A percentile compares a stretch with the other conserved stretches of the same genome.
phyloP scores from a whole-genome alignment of 768 basidiomycete species.

The Leccinum barrowsii region DNA sequence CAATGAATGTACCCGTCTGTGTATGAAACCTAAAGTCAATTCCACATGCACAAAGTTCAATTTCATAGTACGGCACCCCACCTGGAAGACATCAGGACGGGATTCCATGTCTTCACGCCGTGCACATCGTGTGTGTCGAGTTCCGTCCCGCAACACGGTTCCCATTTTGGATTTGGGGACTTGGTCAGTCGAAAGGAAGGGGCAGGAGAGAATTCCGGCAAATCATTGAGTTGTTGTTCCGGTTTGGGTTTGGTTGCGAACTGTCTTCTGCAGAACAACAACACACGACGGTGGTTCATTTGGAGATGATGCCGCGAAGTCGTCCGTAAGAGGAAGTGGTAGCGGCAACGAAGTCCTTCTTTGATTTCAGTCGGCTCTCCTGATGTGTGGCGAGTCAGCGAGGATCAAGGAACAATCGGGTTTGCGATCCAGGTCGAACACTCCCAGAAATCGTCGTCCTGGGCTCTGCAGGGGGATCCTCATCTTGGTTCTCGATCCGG shows the following conservation, averaged over 20 bases:
- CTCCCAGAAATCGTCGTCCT: no score
- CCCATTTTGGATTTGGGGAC: slow-evolving; percentile 43
- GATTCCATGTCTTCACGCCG: slow-evolving; percentile 41
- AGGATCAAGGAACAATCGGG: no score
- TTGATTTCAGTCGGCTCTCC: background rate
- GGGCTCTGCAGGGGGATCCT: no score
- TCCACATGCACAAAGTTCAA: slow-evolving; percentile 15
- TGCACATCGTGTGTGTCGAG: slow-evolving; percentile 27
- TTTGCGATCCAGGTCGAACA: no score
- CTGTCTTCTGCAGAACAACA: background rate
- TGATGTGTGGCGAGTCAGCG: background rate
- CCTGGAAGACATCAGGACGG: slow-evolving; percentile 33
- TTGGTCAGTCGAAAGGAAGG: slow-evolving; percentile 34
- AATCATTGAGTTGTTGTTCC: slow-evolving; percentile 2
- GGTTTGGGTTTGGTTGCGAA: slow-evolving; percentile 4
- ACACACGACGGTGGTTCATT: slow-evolving; percentile 1
- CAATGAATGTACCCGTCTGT: slow-evolving; percentile 44
- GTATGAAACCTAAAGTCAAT: slow-evolving; percentile 20
- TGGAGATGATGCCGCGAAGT: slow-evolving; percentile 8
- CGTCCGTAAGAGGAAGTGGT: slow-evolving; percentile 8
- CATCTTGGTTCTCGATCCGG: no score
- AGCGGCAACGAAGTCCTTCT: background rate
- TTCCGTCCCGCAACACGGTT: slow-evolving; percentile 28
- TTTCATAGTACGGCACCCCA: slow-evolving; percentile 12
- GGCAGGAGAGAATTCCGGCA: slow-evolving; percentile 19